These are phyloP conservation scores for Gastrodia elata DNA, from an alignment of 106 monocot genomes.

Conservation along the genomic window DNA sequence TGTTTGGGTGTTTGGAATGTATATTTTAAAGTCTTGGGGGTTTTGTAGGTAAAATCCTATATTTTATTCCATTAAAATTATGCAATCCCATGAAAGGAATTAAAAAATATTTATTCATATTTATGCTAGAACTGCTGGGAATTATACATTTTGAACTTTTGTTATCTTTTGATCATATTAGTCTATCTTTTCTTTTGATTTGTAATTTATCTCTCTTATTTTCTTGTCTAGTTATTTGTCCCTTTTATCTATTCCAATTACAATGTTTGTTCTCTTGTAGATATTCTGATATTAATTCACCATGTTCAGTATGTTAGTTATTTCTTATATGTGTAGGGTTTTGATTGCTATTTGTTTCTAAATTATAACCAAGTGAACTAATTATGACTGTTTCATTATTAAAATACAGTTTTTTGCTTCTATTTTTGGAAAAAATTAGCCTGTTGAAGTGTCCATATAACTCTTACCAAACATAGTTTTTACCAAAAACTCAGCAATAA, in stretches of 20 bases:
- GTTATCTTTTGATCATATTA: background rate
- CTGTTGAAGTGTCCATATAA: background rate
- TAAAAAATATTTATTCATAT: background rate
- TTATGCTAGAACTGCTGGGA: background rate
- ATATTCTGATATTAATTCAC: background rate
- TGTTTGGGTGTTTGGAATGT: too few relatives aligned
- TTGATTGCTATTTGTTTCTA: background rate
- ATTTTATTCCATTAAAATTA: background rate
- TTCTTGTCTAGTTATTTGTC: background rate
- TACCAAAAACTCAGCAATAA: background rate
- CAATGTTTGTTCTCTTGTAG: background rate
- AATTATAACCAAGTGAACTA: background rate
- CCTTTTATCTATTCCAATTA: background rate
- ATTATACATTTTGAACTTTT: background rate
- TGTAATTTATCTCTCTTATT: background rate
- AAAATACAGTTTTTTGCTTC: background rate
- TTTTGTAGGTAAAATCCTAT: too few relatives aligned
- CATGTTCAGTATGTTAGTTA: background rate
- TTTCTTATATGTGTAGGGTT: background rate
- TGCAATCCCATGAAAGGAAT: background rate
- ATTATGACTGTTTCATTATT: background rate
- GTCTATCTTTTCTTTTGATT: background rate
- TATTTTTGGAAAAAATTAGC: background rate
- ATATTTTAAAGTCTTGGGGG: too few relatives aligned
- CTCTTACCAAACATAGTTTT: background rate